Percentiles rank a stretch among this genome's conserved stretches.
Conservation (phyloP, 805 yeast species). For the Lipomyces sp. region DNA sequence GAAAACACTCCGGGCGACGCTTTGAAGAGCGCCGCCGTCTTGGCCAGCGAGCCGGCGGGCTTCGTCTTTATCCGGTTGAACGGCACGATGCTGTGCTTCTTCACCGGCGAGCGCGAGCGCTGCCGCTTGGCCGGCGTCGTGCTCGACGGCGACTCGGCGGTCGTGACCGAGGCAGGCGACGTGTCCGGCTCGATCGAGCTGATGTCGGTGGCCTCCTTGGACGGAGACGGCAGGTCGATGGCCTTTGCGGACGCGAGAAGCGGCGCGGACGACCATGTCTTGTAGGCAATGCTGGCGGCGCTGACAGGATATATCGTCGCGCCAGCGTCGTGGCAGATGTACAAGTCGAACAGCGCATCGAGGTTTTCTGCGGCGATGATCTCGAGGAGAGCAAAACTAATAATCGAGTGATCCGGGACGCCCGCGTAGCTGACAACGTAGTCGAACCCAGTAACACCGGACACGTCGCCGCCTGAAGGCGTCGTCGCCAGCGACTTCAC, state of each 20-base stretch:
- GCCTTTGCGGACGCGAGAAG: background rate
- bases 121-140: background rate
- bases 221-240: background rate
- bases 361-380: constrained; percentile 3
- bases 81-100: constrained; percentile 20
- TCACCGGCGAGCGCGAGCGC: constrained; percentile 4
- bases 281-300: constrained; percentile 10
- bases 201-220: background rate
- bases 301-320: constrained; percentile 23
- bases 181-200: background rate
- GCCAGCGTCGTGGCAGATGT: constrained; percentile 18
- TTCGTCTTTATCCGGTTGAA: constrained; percentile 16
- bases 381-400: constrained; percentile 19
- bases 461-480: background rate
- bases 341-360: constrained; percentile 20
- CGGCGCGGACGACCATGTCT: constrained; percentile 11
- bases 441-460: constrained; percentile 12
- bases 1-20: background rate
- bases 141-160: background rate
- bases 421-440: constrained; percentile 11
- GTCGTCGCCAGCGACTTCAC: constrained; percentile 1
- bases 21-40: background rate
- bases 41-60: constrained; percentile 4
- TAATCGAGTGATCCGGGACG: constrained; percentile 3
- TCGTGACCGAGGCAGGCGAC: too few species aligned